phyloP scores from a whole-genome alignment of 352 stramenopile species.

The Phytophthora colocasiae region DNA sequence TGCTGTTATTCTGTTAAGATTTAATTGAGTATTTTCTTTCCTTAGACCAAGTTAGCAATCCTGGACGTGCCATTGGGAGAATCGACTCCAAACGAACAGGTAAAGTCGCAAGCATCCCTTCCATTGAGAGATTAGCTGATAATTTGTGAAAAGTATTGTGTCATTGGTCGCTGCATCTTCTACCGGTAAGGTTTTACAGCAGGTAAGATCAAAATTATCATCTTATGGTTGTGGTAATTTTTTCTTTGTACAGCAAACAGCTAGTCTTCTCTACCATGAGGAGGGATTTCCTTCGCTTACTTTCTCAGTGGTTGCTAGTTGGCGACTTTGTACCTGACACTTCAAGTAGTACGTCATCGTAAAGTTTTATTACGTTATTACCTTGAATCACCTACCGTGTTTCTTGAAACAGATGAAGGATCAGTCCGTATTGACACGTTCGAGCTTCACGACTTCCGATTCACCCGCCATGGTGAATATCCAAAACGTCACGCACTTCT shows the following conservation, averaged over 20 bases:
- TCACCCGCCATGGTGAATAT: constrained; percentile 44
- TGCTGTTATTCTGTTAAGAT: background rate
- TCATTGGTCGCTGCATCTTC: constrained; percentile 32
- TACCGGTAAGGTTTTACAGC: constrained; percentile 24
- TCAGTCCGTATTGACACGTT: constrained; percentile 19
- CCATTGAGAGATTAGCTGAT: background rate
- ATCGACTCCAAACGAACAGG: constrained; percentile 11
- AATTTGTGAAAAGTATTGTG: constrained; percentile 15
- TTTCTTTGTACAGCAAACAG: constrained; percentile 25
- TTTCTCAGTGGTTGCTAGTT: constrained; percentile 48
- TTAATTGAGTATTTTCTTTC: background rate
- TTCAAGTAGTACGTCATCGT: constrained; percentile 5
- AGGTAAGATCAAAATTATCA: no score
- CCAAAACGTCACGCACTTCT: constrained; percentile 45
- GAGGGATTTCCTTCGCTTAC: constrained; percentile 35
- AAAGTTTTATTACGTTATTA: background rate
- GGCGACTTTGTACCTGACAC: constrained; percentile 17
- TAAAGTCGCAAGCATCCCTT: background rate
- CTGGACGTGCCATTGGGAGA: constrained; percentile 21
- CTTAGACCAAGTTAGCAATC: constrained; percentile 31
- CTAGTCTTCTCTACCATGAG: constrained; percentile 44
- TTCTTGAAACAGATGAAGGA: constrained; percentile 8
- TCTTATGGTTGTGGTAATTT: no score
- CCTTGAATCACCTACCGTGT: background rate
- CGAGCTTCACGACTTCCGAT: constrained; percentile 45